These are phyloP conservation scores for Puccinellia tenuiflora DNA, from an alignment of 176 grass and related monocot species.

Conservation along the genomic window DNA sequence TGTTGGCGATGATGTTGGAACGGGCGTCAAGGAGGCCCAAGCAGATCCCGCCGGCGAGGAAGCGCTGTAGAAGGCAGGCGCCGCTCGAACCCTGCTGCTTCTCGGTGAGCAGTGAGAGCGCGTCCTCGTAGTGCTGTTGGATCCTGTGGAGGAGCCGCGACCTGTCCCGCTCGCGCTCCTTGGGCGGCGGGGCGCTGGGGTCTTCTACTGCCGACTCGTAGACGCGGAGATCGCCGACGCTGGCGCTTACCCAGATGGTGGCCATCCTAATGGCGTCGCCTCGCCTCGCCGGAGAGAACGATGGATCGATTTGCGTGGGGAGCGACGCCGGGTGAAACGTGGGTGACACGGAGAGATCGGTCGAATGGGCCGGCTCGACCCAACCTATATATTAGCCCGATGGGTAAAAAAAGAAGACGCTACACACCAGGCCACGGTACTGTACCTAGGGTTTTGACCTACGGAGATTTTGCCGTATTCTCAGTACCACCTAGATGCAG, in stretches of 20 bases:
- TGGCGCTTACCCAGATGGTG: neutral
- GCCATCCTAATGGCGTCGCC: neutral
- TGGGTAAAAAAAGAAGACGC: no score
- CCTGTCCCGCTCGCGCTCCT: neutral
- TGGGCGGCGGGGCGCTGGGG: neutral
- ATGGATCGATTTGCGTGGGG: neutral
- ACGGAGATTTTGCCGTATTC: no score
- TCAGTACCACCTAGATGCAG: no score
- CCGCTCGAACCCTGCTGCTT: no score
- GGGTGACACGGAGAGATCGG: no score
- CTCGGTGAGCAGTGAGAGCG: neutral
- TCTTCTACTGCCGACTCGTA: neutral
- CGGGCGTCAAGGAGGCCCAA: neutral
- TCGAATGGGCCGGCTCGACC: no score
- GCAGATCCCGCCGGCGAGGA: neutral
- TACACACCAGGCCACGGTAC: no score
- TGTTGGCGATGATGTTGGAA: neutral
- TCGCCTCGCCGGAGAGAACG: neutral
- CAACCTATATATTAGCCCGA: no score
- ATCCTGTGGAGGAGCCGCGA: neutral
- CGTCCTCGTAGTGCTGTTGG: neutral
- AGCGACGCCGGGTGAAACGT: neutral
- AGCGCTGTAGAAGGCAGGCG: no score
- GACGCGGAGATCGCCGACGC: neutral
- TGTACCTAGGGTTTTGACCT: no score